Base-by-base conservation (phyloP, 1,284 basidiomycete genomes). In the Rhodotorula sp. region DNA sequence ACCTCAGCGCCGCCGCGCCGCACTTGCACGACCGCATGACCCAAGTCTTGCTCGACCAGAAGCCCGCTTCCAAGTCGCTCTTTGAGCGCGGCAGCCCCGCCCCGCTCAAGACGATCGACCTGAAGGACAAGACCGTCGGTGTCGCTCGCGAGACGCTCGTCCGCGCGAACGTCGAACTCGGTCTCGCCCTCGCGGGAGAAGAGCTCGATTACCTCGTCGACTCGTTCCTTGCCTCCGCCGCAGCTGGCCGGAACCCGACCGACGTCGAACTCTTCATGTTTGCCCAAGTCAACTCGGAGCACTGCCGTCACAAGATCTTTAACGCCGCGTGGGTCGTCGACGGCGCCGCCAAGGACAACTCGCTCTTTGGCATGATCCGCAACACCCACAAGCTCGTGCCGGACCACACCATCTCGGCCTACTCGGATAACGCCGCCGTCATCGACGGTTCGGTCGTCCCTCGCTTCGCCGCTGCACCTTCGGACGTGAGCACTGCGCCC, bases 211-310 rank as follows among this genome's bases (percentile, higher is more conserved):
- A 98, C 81, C 88, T 99, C 73, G 87, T 97, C 76, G 86, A 92
- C 64, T 92, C 92, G 15, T 99, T 94, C 82, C 85, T 92, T 55
- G 85, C 89, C 88, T 19, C 73, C 60, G 59, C 80, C 84, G 31
- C 81, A 84, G 86, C 90, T 78, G 84, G 84, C 62, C 88, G 93
- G 59, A 89, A 93, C 80, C 94, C 94, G 6, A 98, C 93, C 61
- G 95, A 99, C 78, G 95, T 97, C 19, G 97, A 99, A 81, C 86
- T 99, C 26, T 99, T 99, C 86, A 99, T 99, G 95, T 99, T 99
- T 81, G 95, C 97, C 23, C 97, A 99, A 81, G 95, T 99, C 81
- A 99, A 99, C 84, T 98, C 95, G 55, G 97, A 99, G 83, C 97
- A 99, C 81, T 99, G 97, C 82, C 87, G 97, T 60, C 97, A 99